These are phyloP conservation scores for Vitis hybrid DNA, from an alignment of 177 flowering plant species.

Conservation along the genomic window DNA sequence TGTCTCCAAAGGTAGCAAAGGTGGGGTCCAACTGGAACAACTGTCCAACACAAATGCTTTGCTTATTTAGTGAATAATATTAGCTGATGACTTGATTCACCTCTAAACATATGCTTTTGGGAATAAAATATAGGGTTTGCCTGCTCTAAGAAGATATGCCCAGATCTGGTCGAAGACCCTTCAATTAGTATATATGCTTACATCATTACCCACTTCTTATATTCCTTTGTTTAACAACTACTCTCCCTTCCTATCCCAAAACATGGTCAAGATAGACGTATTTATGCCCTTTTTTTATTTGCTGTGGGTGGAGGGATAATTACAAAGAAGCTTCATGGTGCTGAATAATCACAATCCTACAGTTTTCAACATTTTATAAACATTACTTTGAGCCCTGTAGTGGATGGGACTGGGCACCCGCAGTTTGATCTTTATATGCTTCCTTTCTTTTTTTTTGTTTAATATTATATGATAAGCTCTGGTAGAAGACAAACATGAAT, in stretches of 20 bases:
- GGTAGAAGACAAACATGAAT: slow-evolving; percentile 39
- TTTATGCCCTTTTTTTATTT: slow-evolving; percentile 3
- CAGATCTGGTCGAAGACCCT: slow-evolving; percentile 61
- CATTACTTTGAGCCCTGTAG: slow-evolving; percentile 24
- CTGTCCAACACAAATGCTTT: slow-evolving; percentile 57
- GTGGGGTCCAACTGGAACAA: slow-evolving; percentile 52
- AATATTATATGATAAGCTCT: slow-evolving; percentile 15
- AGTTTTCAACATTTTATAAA: slow-evolving; percentile 14
- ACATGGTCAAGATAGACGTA: slow-evolving; percentile 47
- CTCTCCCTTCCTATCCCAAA: slow-evolving; percentile 25
- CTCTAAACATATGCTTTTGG: slow-evolving; percentile 49
- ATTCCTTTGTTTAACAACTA: slow-evolving; percentile 63
- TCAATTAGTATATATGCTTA: slow-evolving; percentile 52
- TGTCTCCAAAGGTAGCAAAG: slow-evolving; percentile 37
- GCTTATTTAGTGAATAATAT: slow-evolving; percentile 33
- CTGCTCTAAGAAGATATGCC: slow-evolving; percentile 76
- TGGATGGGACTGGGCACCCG: slow-evolving; percentile 46
- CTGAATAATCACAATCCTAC: slow-evolving; percentile 42
- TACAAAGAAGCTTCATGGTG: slow-evolving; percentile 47
- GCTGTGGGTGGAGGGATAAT: slow-evolving; percentile 35
- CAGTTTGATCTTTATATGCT: slow-evolving; percentile 3
- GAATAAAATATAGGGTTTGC: slow-evolving; percentile 43
- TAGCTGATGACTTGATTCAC: slow-evolving; percentile 55
- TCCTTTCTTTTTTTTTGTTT: not conserved
- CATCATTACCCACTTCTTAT: slow-evolving; percentile 72